phyloP scores from a whole-genome alignment of 2,329 filamentous ascomycete genomes.

The Cordyceps fumosorosea region DNA sequence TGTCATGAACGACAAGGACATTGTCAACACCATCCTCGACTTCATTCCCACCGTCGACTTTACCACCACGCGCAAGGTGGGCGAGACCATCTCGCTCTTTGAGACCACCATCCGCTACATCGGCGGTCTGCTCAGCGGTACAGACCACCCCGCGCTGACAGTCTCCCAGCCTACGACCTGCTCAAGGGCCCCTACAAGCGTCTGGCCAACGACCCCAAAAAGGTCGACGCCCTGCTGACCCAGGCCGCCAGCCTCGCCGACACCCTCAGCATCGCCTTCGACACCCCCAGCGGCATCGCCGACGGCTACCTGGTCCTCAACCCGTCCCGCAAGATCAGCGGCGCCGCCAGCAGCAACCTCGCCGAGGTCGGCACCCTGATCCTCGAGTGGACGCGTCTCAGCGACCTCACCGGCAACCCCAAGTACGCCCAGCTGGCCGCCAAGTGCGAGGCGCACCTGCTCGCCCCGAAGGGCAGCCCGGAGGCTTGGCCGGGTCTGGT shows the following conservation, averaged over 20 bases:
- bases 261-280: conserved; percentile 65
- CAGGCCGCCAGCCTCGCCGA: conserved; percentile 64
- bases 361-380: conserved; percentile 72
- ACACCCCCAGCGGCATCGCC: conserved; percentile 66
- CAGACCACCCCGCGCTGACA: neutral
- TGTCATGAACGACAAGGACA: conserved; percentile 62
- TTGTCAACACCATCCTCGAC: conserved; percentile 64
- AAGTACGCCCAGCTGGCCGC: conserved; percentile 59
- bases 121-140: conserved; percentile 69
- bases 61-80: conserved; percentile 39
- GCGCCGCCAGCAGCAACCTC: conserved; percentile 56
- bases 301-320: conserved; percentile 58
- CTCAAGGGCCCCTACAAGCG: conserved; percentile 56
- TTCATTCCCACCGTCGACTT: conserved; percentile 69
- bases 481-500: conserved; percentile 74
- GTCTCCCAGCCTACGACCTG: conserved; percentile 52
- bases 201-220: conserved; percentile 34
- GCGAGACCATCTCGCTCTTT: conserved; percentile 64
- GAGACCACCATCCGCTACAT: conserved; percentile 89
- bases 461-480: conserved; percentile 45
- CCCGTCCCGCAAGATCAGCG: conserved; percentile 39
- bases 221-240: conserved; percentile 51
- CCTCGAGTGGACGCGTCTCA: conserved; percentile 72
- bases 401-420: conserved; percentile 61
- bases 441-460: conserved; percentile 59